phyloP scores from a whole-genome alignment of 2,329 filamentous ascomycete genomes.

The Aspergillus phoenicis region DNA sequence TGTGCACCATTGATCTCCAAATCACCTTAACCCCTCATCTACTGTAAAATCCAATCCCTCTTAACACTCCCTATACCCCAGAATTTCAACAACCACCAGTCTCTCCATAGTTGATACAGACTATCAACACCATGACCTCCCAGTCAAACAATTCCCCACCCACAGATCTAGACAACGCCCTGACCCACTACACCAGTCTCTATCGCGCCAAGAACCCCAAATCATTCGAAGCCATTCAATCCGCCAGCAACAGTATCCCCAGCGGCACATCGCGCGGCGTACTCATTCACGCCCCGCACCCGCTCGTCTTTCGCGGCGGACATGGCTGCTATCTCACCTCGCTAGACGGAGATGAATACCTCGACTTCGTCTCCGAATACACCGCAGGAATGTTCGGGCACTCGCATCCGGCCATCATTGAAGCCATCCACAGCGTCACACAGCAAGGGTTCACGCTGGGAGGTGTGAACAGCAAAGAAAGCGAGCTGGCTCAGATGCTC shows the following conservation, averaged over 20 bases:
- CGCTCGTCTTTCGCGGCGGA: conserved; percentile 34
- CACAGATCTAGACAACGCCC: too few species aligned
- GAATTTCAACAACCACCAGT: too few species aligned
- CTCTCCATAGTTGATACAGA: too few species aligned
- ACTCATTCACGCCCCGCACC: conserved; percentile 36
- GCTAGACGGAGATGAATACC: conserved; percentile 46
- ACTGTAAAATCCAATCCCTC: not conserved
- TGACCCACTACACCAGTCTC: not conserved
- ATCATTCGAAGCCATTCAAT: not conserved
- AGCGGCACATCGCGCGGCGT: conserved; percentile 27
- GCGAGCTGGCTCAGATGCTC: conserved; percentile 55
- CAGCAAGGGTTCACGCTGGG: conserved; percentile 59
- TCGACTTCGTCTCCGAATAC: conserved; percentile 65
- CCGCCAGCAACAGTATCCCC: conserved; percentile 13
- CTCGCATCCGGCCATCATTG: conserved; percentile 58
- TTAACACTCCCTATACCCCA: not conserved
- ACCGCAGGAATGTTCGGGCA: conserved; percentile 69
- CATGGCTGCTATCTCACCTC: conserved; percentile 33
- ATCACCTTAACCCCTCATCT: not conserved
- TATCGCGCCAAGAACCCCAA: not conserved
- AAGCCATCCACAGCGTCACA: conserved; percentile 52
- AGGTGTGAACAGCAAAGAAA: conserved; percentile 56
- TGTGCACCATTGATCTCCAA: not conserved
- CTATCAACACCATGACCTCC: not conserved
- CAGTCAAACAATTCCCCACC: not conserved